These are phyloP conservation scores for Euphorbia schlechtendalii DNA, from an alignment of 441 rosid genomes.

Conservation along the genomic window DNA sequence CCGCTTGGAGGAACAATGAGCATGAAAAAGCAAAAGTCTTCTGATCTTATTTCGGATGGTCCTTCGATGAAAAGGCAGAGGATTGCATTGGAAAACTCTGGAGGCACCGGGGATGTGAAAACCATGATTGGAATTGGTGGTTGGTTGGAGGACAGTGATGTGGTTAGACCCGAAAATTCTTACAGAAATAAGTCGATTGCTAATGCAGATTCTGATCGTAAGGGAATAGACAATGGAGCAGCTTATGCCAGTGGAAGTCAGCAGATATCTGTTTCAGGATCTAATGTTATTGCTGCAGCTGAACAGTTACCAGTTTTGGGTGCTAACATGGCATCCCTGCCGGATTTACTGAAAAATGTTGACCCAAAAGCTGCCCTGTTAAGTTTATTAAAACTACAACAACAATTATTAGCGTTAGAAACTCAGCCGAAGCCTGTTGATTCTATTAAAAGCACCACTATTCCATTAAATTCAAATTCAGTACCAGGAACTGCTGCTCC, in stretches of 20 bases:
- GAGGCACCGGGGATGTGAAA: slow-evolving; percentile 30
- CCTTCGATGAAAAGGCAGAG: slow-evolving; percentile 59
- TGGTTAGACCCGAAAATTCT: slow-evolving; percentile 28
- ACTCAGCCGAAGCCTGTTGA: slow-evolving; percentile 44
- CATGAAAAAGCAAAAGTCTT: slow-evolving; percentile 55
- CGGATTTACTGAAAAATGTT: slow-evolving; percentile 55
- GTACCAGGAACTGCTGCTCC: slow-evolving; percentile 33
- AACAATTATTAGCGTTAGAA: slow-evolving; percentile 48
- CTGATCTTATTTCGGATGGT: slow-evolving; percentile 40
- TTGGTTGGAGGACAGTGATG: slow-evolving; percentile 61
- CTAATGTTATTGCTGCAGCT: slow-evolving; percentile 20
- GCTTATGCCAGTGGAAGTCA: slow-evolving; percentile 35
- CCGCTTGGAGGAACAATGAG: slow-evolving; percentile 32
- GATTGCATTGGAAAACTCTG: slow-evolving; percentile 39
- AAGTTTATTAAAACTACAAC: slow-evolving; percentile 62
- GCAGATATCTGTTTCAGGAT: slow-evolving; percentile 25
- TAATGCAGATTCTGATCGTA: slow-evolving; percentile 35
- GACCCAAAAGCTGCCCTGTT: slow-evolving; percentile 71
- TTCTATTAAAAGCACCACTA: slow-evolving; percentile 32
- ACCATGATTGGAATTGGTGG: slow-evolving; percentile 46
- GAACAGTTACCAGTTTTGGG: slow-evolving; percentile 18
- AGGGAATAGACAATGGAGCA: slow-evolving; percentile 35
- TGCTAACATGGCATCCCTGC: slow-evolving; percentile 29
- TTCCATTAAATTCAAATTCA: slow-evolving; percentile 39
- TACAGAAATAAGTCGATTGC: slow-evolving; percentile 26